A percentile compares a stretch with the other conserved stretches of the same genome.
Conservation (phyloP, 805 yeast genomes). For the Wickerhamomyces rabaulensis region DNA sequence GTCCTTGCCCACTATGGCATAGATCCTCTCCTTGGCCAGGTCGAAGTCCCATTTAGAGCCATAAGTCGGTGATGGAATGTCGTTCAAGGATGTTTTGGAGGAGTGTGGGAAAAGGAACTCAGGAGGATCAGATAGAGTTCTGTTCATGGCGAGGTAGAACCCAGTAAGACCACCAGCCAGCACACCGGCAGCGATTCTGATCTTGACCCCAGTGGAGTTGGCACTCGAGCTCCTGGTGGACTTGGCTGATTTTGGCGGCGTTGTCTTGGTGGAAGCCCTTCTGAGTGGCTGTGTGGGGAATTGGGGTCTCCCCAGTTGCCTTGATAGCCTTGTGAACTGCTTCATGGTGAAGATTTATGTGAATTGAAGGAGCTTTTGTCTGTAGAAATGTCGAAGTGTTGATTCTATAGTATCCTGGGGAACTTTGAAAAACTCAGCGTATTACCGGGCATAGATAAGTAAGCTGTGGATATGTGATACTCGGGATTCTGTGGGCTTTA, state of each 20-base stretch:
- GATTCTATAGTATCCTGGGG: not conserved
- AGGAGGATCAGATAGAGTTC: conserved; percentile 19
- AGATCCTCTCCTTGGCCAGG: conserved; percentile 16
- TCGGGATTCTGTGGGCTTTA: too few relatives aligned
- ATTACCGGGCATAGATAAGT: too few relatives aligned
- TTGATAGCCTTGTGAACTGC: not conserved
- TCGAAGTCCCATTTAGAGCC: conserved; percentile 23
- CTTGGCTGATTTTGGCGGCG: not conserved
- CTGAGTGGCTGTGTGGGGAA: not conserved
- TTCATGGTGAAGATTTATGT: not conserved
- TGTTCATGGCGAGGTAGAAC: conserved; percentile 23
- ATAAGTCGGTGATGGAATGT: conserved; percentile 22
- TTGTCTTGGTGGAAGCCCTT: not conserved
- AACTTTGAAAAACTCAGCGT: not conserved
- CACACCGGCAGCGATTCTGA: conserved; percentile 13
- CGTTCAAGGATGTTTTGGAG: conserved; percentile 17
- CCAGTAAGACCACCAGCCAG: conserved; percentile 17
- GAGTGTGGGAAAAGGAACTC: conserved; percentile 26
- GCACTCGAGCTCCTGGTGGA: not conserved
- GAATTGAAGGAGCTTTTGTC: not conserved
- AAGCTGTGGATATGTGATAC: too few relatives aligned
- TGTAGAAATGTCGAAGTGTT: not conserved
- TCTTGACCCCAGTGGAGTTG: conserved; percentile 2
- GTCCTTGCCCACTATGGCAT: conserved; percentile 27
- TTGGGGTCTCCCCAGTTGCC: not conserved